Evolutionary conservation across 1,139 yeast genomes (phyloP), one percentile per base, ranked within the genome.

Genomic region (Pichia sp.): DNA sequence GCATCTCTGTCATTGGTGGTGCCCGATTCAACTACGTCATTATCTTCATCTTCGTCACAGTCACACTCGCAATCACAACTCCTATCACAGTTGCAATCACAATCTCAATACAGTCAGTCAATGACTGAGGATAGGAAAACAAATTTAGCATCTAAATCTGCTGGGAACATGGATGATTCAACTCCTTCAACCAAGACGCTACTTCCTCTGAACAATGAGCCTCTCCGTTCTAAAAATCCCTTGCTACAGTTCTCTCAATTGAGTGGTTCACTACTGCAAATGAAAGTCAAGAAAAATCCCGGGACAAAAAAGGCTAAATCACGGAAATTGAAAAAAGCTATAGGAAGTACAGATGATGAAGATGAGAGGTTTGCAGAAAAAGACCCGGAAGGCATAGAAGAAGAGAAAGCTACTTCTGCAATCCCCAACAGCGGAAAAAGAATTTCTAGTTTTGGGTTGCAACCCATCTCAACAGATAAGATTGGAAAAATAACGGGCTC

Each of bases 381-480:
- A 11, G 15, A 31, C 11, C 11, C 4, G 34, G n/a, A 36, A 36
- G 7, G 10, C 40, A 8, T 10, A 5, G 15, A 13, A 8, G 15
- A 15, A 36, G 7, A 36, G 8, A 11, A 6, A 11, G 2, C 15
- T 15, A 36, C 15, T 13, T 36, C 40, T 11, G 13, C 40, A 13
- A 13, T 19, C 23, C 23, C 23, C 23, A 19, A 19, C 23, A 15
- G n/a, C 2, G 38, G 16, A 13, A 41, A n/a, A 30, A 19, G 38
- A 19, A 45, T 51, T 16, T 15, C 32, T 2, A 51, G 50, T 41
- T 40, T n/a, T 11, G 52, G 52, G 5, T 45, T 52, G 13, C 15
- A 38, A 13, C 31, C 52, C 1, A 52, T 52, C n/a, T 45, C 55
- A 1, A 19, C 47, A 19, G 47, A 40, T 16, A 52, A 52, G 42